A percentile compares a stretch with the other conserved stretches of the same genome.
phyloP scores from a whole-genome alignment of 2,329 filamentous ascomycete species.

The Stemphylium lycopersici region DNA sequence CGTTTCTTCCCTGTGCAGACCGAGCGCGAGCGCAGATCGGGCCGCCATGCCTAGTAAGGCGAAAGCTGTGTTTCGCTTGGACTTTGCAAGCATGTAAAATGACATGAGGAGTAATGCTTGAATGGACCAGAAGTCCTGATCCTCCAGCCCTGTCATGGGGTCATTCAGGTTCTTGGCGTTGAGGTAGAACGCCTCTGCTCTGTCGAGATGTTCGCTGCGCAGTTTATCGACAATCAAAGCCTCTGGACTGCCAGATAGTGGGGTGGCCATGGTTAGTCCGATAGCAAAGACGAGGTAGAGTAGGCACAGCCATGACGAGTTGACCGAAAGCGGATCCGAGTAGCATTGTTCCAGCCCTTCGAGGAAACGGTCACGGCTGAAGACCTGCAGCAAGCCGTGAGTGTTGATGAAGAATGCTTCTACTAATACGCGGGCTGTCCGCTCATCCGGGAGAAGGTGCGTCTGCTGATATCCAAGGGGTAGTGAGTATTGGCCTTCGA shows the following conservation, averaged over 20 bases:
- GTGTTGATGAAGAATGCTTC: conserved; percentile 69
- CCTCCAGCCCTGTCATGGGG: conserved; percentile 60
- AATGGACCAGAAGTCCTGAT: conserved; percentile 69
- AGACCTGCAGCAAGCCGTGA: conserved; percentile 65
- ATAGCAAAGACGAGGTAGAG: conserved; percentile 68
- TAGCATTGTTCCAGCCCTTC: conserved; percentile 61
- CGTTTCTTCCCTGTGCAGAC: conserved; percentile 66
- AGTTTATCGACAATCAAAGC: conserved; percentile 60
- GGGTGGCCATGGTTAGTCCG: conserved; percentile 64
- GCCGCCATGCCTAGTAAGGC: conserved; percentile 67
- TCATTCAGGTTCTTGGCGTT: conserved; percentile 62
- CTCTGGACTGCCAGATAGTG: conserved; percentile 57
- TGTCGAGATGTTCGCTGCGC: conserved; percentile 55
- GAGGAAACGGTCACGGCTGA: conserved; percentile 60
- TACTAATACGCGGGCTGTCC: conserved; percentile 61
- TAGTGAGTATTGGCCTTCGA: conserved; percentile 60
- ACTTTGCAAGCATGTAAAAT: conserved; percentile 66
- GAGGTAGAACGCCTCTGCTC: conserved; percentile 68
- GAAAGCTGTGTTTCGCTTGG: conserved; percentile 68
- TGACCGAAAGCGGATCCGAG: conserved; percentile 57
- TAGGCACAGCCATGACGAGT: conserved; percentile 62
- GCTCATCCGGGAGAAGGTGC: conserved; percentile 62
- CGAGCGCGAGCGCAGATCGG: conserved; percentile 66
- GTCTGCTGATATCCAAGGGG: conserved; percentile 56
- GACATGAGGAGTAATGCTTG: conserved; percentile 69